Base-by-base conservation (phyloP, 2,329 filamentous ascomycete genomes). In the Phialophora tarda region DNA sequence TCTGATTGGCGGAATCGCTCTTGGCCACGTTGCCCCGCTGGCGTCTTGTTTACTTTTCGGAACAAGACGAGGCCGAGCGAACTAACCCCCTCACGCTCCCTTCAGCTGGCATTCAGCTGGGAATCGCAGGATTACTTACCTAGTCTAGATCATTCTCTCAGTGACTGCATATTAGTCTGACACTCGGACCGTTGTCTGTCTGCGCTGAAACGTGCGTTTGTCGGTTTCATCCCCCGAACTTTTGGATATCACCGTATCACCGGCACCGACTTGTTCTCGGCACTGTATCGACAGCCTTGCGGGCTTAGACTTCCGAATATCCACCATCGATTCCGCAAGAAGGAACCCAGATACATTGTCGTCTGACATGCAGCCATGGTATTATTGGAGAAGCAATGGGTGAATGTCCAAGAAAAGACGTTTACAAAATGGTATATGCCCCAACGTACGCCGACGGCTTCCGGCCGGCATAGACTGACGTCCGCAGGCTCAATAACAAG, bases 401-500 rank as follows among this genome's bases (percentile, higher is more conserved):
- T 88, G 74, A 86, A 84, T 76, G 93, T 97, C 80, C 94, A 98
- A 83, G 91, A 98, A 80, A 99, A 98, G 86, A 99, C 95, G 30
- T 99, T 99, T 80, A 97, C 93, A 66, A 99, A 98, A 91, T 99
- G 95, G 90, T 91, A 75, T 74, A 73, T 70, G 4, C 28, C 30
- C 34, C 21, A 4, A 17, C 8, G 12, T 17, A 12, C 62, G n/a
- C 7, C 50, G 38, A 55, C 55, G 53, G 14, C 24, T 14, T 23
- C 24, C 26, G 5, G 14, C 23, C 26, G 14, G 23, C 7, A 41
- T 65, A 30, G 60, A 65, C 65, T 71, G 50, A 71, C 58, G 23
- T 17, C 30, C 21, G 58, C 76, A 95, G 93, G 95, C 87, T 99
- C 73, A 99, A 99, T 81, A 96, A 92, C 74, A 99, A 99, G 82